These are phyloP conservation scores for Aureobasidium sp. DNA, from an alignment of 2,329 filamentous ascomycete species.

Conservation along the genomic window DNA sequence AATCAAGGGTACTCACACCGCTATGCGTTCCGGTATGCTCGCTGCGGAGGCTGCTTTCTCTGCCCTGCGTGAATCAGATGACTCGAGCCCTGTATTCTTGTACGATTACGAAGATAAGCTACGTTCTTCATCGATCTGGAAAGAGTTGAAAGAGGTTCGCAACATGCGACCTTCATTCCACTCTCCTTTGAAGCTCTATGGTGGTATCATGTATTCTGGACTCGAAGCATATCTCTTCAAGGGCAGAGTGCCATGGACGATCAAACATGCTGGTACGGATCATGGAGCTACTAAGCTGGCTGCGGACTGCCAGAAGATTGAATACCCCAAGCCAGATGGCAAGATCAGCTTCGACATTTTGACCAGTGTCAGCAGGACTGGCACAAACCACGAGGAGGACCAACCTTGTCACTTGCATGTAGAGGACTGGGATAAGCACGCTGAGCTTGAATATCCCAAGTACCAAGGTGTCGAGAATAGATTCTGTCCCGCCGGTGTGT, in stretches of 20 bases:
- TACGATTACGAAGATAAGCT: constrained; percentile 90
- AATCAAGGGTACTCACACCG: constrained; percentile 96
- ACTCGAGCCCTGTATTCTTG: constrained; percentile 69
- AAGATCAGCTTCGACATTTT: constrained; percentile 93
- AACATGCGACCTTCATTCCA: constrained; percentile 98
- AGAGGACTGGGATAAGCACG: constrained; percentile 88
- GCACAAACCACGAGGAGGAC: constrained; percentile 97
- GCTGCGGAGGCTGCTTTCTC: constrained; percentile 84
- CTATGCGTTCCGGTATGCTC: constrained; percentile 95
- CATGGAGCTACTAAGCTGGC: constrained; percentile 71
- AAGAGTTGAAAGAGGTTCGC: constrained; percentile 86
- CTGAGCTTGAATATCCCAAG: constrained; percentile 69
- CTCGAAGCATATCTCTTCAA: constrained; percentile 83
- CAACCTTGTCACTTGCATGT: constrained; percentile 95
- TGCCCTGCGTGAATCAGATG: constrained; percentile 53
- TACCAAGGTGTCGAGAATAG: constrained; percentile 92
- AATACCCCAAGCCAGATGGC: constrained; percentile 93
- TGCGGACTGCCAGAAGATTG: constrained; percentile 75
- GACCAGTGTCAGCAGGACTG: constrained; percentile 88
- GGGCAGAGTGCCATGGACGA: constrained; percentile 82
- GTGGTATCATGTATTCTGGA: constrained; percentile 86
- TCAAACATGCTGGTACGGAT: constrained; percentile 76
- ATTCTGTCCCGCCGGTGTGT: constrained; percentile 95
- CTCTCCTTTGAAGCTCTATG: constrained; percentile 74
- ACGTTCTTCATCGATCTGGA: constrained; percentile 82